Conservation (phyloP, 371 early-diverging fungal species). For the Massospora cicadina region DNA sequence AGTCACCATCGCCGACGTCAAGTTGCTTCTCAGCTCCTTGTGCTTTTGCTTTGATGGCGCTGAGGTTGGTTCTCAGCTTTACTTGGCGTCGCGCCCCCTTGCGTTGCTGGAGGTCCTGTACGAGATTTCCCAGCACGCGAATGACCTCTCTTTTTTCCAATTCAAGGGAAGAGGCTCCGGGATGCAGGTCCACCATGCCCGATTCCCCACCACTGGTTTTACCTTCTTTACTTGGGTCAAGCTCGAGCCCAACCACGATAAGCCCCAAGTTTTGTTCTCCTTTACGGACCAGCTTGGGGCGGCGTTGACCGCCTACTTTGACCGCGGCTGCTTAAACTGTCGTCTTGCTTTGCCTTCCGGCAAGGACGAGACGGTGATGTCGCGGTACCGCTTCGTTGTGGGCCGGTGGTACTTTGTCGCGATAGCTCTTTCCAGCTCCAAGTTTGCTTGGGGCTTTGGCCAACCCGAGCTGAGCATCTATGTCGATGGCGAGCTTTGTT, state of each 20-base stretch:
- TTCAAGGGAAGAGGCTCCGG: slow-evolving; percentile 24
- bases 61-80: not conserved
- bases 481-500: slow-evolving; percentile 20
- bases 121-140: slow-evolving; percentile 18
- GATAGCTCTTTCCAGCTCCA: slow-evolving; percentile 21
- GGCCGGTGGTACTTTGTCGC: slow-evolving; percentile 25
- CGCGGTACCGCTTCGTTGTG: slow-evolving; percentile 11
- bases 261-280: slow-evolving; percentile 14
- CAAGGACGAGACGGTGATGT: not conserved
- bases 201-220: slow-evolving; percentile 23
- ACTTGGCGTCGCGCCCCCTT: slow-evolving; percentile 12
- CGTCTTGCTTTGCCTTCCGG: slow-evolving; percentile 6
- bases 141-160: slow-evolving; percentile 25
- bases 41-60: slow-evolving; percentile 11
- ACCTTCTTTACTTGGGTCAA: slow-evolving; percentile 26
- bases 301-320: slow-evolving; percentile 15
- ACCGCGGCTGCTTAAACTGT: slow-evolving; percentile 10
- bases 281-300: slow-evolving; percentile 12
- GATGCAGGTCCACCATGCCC: slow-evolving; percentile 17
- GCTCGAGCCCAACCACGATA: slow-evolving; percentile 14
- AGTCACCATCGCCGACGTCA: slow-evolving; percentile 14
- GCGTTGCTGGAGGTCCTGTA: slow-evolving; percentile 13
- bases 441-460: slow-evolving; percentile 20
- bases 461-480: slow-evolving; percentile 18
- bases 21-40: slow-evolving; percentile 14